Percentiles rank a stretch among this genome's conserved stretches.
Evolutionary conservation across 805 yeast species (phyloP).

Genomic region (Cyberlindnera amylophila): DNA sequence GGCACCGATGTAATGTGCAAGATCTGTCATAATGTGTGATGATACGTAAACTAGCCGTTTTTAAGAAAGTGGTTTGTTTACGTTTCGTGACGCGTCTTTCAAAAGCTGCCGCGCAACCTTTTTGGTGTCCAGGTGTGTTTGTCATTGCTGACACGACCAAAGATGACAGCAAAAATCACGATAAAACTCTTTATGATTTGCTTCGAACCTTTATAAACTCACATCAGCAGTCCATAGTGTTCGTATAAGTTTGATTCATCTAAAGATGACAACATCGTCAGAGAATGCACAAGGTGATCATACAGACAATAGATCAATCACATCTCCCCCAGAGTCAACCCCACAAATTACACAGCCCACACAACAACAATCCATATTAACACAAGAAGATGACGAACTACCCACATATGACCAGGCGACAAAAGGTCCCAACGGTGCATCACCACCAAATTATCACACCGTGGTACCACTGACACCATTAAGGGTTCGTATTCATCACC

Average conservation of each 20-base stretch:
- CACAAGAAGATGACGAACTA: conserved; percentile 3
- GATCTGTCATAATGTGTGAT: conserved; percentile 13
- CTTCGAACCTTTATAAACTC: too few species aligned
- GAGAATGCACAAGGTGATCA: too few species aligned
- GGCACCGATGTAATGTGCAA: conserved; percentile 9
- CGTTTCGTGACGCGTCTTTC: background rate
- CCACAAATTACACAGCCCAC: background rate
- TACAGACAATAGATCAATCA: too few species aligned
- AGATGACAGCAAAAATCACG: background rate
- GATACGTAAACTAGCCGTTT: too few species aligned
- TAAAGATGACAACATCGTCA: too few species aligned
- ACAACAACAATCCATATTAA: background rate
- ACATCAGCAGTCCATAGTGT: too few species aligned
- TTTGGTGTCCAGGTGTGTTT: background rate
- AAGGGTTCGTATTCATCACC: too few species aligned
- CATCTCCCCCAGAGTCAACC: background rate
- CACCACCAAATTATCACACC: background rate
- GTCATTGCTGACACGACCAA: background rate
- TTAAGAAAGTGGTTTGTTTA: background rate
- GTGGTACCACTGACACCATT: background rate
- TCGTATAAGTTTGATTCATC: too few species aligned
- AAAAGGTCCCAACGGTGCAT: conserved; percentile 6
- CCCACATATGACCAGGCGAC: conserved; percentile 15
- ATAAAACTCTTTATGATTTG: too few species aligned
- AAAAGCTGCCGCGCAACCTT: background rate